Percentiles rank a stretch among this genome's conserved stretches.
phyloP scores from a whole-genome alignment of 2,329 filamentous ascomycete genomes.

The Cylindrodendrum hubeiense region DNA sequence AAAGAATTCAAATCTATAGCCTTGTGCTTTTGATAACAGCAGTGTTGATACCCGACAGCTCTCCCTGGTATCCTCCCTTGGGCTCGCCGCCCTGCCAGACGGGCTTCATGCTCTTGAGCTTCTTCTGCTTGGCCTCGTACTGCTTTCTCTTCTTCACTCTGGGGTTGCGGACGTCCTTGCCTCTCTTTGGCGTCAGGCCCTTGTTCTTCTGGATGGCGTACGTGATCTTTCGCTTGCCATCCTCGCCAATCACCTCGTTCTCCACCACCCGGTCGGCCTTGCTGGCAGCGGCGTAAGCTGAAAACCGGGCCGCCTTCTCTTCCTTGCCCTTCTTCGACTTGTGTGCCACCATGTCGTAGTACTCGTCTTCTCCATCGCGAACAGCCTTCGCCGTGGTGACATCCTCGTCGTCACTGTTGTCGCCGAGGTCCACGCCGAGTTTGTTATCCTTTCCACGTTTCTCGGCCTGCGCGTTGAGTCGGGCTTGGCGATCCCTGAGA shows the following conservation, averaged over 20 bases:
- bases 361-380: constrained; percentile 76
- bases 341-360: constrained; percentile 90
- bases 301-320: constrained; percentile 73
- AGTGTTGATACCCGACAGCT: constrained; percentile 95
- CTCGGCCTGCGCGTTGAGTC: constrained; percentile 90
- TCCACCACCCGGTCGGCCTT: constrained; percentile 74
- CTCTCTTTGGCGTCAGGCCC: constrained; percentile 87
- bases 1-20: constrained; percentile 65
- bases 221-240: constrained; percentile 92
- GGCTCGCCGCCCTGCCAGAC: constrained; percentile 89
- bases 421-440: constrained; percentile 75
- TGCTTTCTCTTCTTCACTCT: constrained; percentile 98
- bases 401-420: constrained; percentile 77
- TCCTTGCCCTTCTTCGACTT: constrained; percentile 77
- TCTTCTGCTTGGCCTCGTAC: constrained; percentile 98
- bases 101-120: constrained; percentile 87
- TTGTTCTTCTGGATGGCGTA: constrained; percentile 99
- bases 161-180: constrained; percentile 95
- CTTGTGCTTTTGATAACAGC: constrained; percentile 94
- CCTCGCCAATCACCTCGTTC: constrained; percentile 77
- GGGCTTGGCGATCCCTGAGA: constrained; percentile 84
- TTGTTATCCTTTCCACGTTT: constrained; percentile 77
- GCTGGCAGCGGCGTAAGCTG: constrained; percentile 70
- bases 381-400: constrained; percentile 63
- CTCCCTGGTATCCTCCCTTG: constrained; percentile 88